Conservation (phyloP, 2,329 filamentous ascomycete species). For the Exutisphaerella laricina region DNA sequence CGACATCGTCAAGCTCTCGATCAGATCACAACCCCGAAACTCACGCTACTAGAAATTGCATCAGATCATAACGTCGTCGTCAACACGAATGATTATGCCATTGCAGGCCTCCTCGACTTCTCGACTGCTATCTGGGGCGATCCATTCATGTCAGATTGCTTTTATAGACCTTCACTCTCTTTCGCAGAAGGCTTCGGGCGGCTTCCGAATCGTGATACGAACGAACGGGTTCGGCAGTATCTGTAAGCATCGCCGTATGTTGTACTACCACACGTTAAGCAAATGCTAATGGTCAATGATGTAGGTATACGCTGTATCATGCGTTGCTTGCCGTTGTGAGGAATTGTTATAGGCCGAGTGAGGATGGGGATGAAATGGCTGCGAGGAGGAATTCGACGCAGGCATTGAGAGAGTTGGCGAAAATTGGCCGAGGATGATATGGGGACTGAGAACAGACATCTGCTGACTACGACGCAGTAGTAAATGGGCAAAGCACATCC, state of each 20-base stretch:
- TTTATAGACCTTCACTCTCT: conserved; percentile 36
- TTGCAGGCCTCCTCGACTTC: conserved; percentile 50
- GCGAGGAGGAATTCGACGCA: conserved; percentile 37
- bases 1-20: conserved; percentile 44
- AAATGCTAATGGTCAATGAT: conserved; percentile 1
- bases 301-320: conserved; percentile 44
- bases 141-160: conserved; percentile 49
- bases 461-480: too few species aligned
- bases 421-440: conserved; percentile 4
- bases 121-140: conserved; percentile 54
- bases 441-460: not conserved
- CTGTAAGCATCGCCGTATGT: conserved; percentile 35
- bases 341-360: conserved; percentile 41
- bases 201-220: conserved; percentile 29
- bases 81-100: conserved; percentile 37
- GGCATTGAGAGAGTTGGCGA: conserved; percentile 17
- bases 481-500: too few species aligned
- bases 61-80: conserved; percentile 48
- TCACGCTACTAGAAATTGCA: conserved; percentile 49
- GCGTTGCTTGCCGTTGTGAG: conserved; percentile 39
- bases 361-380: conserved; percentile 38
- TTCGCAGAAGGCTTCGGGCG: conserved; percentile 42
- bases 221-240: conserved; percentile 35
- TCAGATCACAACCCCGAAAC: conserved; percentile 45
- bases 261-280: not conserved